Evolutionary conservation across 2,329 filamentous ascomycete genomes (phyloP).

Genomic region (Sclerotinia subarctica): DNA sequence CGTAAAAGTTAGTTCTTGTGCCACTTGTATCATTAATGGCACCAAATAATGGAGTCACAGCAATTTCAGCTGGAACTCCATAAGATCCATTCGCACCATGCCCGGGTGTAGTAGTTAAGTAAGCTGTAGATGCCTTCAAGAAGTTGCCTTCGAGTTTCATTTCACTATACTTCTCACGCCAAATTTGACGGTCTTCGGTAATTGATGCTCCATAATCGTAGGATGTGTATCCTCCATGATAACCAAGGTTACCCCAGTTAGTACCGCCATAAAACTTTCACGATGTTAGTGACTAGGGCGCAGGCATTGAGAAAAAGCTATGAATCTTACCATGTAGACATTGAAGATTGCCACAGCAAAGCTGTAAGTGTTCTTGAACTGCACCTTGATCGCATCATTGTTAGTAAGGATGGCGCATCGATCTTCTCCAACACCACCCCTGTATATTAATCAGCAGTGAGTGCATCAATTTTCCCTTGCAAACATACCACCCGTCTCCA

Average conservation of each 20-base stretch:
- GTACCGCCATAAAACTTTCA: conserved; percentile 61
- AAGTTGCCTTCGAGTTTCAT: conserved; percentile 30
- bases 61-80: conserved; percentile 58
- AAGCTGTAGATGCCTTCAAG: conserved; percentile 26
- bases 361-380: conserved; percentile 72
- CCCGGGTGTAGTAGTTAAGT: conserved; percentile 49
- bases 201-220: conserved; percentile 44
- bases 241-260: conserved; percentile 77
- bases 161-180: conserved; percentile 28
- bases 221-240: conserved; percentile 59
- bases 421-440: conserved; percentile 63
- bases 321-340: conserved; percentile 64
- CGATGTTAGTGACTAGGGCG: conserved; percentile 43
- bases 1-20: conserved; percentile 57
- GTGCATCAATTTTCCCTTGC: neutral
- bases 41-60: conserved; percentile 57
- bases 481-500: conserved; percentile 62
- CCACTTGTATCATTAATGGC: conserved; percentile 35
- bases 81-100: conserved; percentile 40
- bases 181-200: conserved; percentile 24
- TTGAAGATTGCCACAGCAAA: conserved; percentile 66
- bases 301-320: neutral
- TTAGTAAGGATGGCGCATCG: conserved; percentile 64
- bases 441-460: neutral
- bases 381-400: conserved; percentile 71